These are phyloP conservation scores for Phialophora macrospora DNA, from an alignment of 2,329 filamentous ascomycete species.

Conservation along the genomic window DNA sequence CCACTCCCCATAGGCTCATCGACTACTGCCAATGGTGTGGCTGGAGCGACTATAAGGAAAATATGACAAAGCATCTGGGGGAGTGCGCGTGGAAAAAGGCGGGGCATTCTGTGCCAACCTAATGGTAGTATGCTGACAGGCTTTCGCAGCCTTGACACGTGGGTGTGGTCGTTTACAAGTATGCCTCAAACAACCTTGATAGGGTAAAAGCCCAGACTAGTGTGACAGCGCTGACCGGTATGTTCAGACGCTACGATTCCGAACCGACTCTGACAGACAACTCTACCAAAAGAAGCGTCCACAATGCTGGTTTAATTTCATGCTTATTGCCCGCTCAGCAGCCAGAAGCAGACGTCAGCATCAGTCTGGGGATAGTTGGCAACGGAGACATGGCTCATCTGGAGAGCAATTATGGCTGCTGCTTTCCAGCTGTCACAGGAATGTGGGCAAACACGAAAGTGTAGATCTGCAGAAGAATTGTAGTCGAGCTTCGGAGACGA, in stretches of 20 bases:
- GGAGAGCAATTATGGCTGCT: background rate
- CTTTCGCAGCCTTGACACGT: background rate
- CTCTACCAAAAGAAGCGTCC: background rate
- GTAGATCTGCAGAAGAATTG: background rate
- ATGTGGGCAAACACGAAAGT: background rate
- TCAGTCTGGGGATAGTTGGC: background rate
- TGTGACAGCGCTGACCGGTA: background rate
- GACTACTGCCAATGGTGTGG: constrained; percentile 10
- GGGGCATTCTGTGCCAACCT: background rate
- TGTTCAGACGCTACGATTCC: background rate
- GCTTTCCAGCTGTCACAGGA: no score
- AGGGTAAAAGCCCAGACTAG: background rate
- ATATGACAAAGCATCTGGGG: background rate
- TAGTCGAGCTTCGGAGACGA: background rate
- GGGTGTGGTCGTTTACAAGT: background rate
- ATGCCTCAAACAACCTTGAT: background rate
- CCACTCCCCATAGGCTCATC: background rate
- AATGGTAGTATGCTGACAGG: background rate
- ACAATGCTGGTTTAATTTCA: background rate
- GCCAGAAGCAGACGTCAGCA: background rate
- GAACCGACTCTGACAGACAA: background rate
- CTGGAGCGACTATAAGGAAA: constrained; percentile 3
- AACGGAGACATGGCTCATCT: background rate
- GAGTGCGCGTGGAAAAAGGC: background rate
- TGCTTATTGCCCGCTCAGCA: background rate